Percentiles rank a stretch among this genome's conserved stretches.
Conservation (phyloP, 2,329 filamentous ascomycete genomes). For the Colletotrichum caudatum region DNA sequence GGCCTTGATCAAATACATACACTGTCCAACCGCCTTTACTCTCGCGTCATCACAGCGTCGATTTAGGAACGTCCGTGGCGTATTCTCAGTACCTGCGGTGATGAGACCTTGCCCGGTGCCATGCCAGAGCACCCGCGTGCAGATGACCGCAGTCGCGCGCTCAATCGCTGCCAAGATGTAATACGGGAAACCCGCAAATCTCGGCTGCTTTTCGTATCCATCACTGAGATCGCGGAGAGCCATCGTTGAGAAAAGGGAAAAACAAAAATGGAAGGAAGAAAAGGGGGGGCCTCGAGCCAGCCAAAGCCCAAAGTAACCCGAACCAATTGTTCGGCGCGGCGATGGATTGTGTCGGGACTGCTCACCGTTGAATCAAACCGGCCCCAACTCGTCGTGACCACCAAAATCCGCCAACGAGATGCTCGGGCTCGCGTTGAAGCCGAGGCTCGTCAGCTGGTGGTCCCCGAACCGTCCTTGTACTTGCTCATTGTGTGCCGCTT, state of each 20-base stretch:
- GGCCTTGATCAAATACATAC: no score
- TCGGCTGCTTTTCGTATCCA: neutral
- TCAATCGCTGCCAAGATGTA: neutral
- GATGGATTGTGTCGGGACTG: no score
- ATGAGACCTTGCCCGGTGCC: neutral
- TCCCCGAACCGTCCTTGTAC: no score
- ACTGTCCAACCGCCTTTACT: no score
- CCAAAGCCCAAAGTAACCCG: constrained; percentile 39
- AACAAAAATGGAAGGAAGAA: no score
- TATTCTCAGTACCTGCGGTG: no score
- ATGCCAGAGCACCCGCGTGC: neutral
- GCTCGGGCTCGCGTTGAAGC: no score
- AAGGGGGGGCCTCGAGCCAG: constrained; percentile 31
- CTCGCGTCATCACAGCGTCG: no score
- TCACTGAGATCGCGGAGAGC: constrained; percentile 29
- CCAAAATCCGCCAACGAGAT: constrained; percentile 4
- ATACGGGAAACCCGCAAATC: neutral
- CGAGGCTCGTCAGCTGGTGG: no score
- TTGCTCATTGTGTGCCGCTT: no score
- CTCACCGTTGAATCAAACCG: constrained; percentile 41
- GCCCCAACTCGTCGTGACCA: constrained; percentile 41
- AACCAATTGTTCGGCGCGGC: neutral
- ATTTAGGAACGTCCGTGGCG: no score
- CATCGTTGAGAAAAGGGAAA: constrained; percentile 20
- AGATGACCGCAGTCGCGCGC: neutral